A percentile compares a stretch with the other conserved stretches of the same genome.
Conservation (phyloP, 768 basidiomycete species). For the Russula olivacea region DNA sequence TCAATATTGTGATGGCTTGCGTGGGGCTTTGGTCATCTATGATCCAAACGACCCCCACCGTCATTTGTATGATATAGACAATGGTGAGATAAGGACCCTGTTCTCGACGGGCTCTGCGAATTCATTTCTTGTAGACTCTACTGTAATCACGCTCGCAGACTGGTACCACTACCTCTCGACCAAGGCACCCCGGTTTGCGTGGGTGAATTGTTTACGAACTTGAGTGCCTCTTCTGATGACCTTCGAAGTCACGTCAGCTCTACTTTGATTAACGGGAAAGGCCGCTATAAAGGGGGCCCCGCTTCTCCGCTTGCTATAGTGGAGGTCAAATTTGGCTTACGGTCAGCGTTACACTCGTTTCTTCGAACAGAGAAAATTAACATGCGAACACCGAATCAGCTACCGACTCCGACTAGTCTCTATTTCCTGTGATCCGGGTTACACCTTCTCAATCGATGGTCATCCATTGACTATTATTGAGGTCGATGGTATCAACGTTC, state of each 20-base stretch:
- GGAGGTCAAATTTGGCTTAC: constrained; percentile 34
- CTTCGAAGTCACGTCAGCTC: constrained; percentile 30
- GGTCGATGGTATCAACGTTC: constrained; percentile 26
- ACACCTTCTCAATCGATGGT: constrained; percentile 29
- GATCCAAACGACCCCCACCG: constrained; percentile 29
- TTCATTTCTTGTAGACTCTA: constrained; percentile 14
- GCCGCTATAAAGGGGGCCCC: constrained; percentile 42
- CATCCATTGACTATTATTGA: constrained; percentile 31
- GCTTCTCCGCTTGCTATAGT: constrained; percentile 39
- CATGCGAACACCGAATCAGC: constrained; percentile 26
- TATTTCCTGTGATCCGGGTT: constrained; percentile 41
- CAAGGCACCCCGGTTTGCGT: not conserved
- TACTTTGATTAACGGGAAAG: constrained; percentile 49
- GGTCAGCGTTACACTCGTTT: constrained; percentile 14
- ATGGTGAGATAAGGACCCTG: constrained; percentile 23
- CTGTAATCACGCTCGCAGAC: constrained; percentile 28
- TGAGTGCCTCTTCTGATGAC: constrained; percentile 8
- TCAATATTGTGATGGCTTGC: constrained; percentile 36
- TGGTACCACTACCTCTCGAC: constrained; percentile 25
- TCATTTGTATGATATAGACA: constrained; percentile 28
- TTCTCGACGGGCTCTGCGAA: not conserved
- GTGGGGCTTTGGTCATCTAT: constrained; percentile 30
- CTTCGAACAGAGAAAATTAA: not conserved
- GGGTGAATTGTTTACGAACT: constrained; percentile 1
- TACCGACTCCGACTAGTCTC: constrained; percentile 53